Conservation (phyloP, 2,329 filamentous ascomycete genomes). For the Hypoxylon sp. region DNA sequence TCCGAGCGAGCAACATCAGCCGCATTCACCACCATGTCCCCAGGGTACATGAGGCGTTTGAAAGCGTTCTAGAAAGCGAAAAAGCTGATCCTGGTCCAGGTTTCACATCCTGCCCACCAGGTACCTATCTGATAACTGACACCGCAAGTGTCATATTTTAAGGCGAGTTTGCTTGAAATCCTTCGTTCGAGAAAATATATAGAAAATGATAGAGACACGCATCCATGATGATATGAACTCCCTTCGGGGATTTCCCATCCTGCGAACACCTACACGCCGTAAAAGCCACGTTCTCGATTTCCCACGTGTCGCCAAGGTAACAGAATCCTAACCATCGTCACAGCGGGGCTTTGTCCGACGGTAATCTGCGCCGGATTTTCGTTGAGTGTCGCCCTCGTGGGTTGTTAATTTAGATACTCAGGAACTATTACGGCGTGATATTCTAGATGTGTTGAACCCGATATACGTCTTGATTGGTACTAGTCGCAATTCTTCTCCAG, state of each 20-base stretch:
- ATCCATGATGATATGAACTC: background rate
- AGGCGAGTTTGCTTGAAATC: conserved; percentile 3
- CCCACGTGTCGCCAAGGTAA: conserved; percentile 6
- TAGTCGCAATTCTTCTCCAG: conserved; percentile 37
- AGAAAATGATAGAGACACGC: background rate
- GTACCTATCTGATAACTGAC: conserved; percentile 6
- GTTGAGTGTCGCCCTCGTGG: background rate
- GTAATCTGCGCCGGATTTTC: background rate
- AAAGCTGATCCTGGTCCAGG: conserved; percentile 28
- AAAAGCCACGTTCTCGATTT: conserved; percentile 14
- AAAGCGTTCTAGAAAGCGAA: conserved; percentile 10
- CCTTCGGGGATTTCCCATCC: conserved; percentile 15
- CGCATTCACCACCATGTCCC: conserved; percentile 10
- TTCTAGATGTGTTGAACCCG: background rate
- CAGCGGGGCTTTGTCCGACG: background rate
- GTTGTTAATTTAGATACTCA: background rate
- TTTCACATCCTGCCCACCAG: conserved; percentile 23
- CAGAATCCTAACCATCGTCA: background rate
- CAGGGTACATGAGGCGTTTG: background rate
- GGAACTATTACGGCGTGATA: background rate
- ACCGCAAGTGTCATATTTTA: conserved; percentile 4
- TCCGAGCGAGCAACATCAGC: conserved; percentile 17
- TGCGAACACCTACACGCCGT: background rate
- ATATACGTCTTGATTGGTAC: conserved; percentile 28
- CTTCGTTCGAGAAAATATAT: conserved; percentile 22